Conservation (phyloP, 108 stramenopile genomes). For the Stephanodiscus minutulus region DNA sequence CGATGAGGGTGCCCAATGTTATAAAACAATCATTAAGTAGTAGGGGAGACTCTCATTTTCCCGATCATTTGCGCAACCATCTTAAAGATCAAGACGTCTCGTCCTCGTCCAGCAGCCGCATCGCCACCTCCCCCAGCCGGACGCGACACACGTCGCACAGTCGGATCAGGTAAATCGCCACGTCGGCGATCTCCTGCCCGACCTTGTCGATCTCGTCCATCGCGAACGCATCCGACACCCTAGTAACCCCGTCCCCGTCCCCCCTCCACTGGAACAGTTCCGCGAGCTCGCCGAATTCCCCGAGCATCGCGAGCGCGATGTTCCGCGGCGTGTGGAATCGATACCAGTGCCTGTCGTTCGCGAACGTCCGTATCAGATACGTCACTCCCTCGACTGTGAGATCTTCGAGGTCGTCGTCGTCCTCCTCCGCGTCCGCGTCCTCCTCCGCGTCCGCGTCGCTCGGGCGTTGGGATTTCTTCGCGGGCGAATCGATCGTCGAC, state of each 20-base stretch:
- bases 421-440: conserved; percentile 25
- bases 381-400: conserved; percentile 41
- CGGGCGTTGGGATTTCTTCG: conserved; percentile 16
- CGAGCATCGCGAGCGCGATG: conserved; percentile 80
- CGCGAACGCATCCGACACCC: too few species aligned
- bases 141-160: conserved; percentile 71
- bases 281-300: conserved; percentile 92
- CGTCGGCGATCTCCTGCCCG: conserved; percentile 93
- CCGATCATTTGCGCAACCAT: background rate
- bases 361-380: conserved; percentile 60
- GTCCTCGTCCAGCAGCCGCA: conserved; percentile 11
- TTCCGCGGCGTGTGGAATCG: conserved; percentile 89
- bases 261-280: conserved; percentile 90
- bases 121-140: conserved; percentile 22
- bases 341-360: conserved; percentile 68
- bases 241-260: too few species aligned
- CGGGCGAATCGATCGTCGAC: conserved; percentile 51
- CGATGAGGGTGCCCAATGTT: background rate
- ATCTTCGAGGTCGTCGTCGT: too few species aligned
- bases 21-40: background rate
- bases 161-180: conserved; percentile 87
- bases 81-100: background rate
- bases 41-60: background rate
- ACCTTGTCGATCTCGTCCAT: conserved; percentile 68
- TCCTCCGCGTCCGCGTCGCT: conserved; percentile 35